Conservation (phyloP, 495 filamentous ascomycete genomes). For the Penicillium waksmanii region DNA sequence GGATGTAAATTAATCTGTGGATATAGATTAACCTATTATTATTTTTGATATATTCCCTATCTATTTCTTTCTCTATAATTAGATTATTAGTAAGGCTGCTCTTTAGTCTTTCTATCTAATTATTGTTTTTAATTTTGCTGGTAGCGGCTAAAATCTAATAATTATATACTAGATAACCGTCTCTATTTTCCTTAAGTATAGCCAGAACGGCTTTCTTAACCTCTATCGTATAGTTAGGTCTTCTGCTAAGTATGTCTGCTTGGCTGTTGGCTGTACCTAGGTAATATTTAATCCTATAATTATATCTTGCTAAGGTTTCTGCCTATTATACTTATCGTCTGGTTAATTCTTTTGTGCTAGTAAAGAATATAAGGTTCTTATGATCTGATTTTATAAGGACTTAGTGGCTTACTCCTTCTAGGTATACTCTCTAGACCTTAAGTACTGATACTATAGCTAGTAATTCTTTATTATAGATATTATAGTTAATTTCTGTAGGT, state of each 20-base stretch:
- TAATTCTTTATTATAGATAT: conserved; percentile 37
- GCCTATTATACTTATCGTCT: conserved; percentile 16
- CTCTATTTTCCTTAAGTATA: conserved; percentile 14
- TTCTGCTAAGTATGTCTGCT: conserved; percentile 15
- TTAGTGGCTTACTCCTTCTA: conserved; percentile 18
- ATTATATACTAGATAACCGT: conserved; percentile 13
- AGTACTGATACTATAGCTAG: conserved; percentile 32
- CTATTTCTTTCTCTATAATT: background rate
- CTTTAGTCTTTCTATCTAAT: conserved; percentile 5
- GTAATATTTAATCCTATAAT: conserved; percentile 20
- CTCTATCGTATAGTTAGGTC: conserved; percentile 15
- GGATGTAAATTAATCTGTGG: too few relatives aligned
- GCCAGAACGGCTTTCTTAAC: conserved; percentile 12
- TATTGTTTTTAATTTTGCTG: conserved; percentile 4
- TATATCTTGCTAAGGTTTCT: too few relatives aligned
- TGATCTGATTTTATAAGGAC: conserved; percentile 25
- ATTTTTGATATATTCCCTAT: background rate
- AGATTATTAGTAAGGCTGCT: conserved; percentile 1
- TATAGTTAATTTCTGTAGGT: conserved; percentile 36
- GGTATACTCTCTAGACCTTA: conserved; percentile 29
- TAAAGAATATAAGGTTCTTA: conserved; percentile 27
- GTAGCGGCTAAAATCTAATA: conserved; percentile 3
- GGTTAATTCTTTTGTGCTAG: conserved; percentile 19
- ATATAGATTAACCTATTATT: too few relatives aligned
- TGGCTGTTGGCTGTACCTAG: conserved; percentile 19